phyloP scores from a whole-genome alignment of 108 stramenopile genomes.

The Cyclostephanos tholiformis region DNA sequence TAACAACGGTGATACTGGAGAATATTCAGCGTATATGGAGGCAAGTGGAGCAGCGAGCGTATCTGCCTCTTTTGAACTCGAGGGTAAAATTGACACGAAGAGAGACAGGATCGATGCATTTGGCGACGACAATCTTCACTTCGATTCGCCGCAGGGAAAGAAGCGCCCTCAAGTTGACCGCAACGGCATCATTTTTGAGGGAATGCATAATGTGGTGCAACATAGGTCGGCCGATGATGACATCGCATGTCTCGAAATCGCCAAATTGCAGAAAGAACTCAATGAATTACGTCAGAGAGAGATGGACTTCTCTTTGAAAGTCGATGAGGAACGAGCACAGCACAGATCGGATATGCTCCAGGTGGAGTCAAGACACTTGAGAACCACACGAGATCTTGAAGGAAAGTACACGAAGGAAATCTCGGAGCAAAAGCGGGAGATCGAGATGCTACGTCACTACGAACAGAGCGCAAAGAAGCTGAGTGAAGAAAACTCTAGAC shows the following conservation, averaged over 20 bases:
- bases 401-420: slow-evolving; percentile 49
- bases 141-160: slow-evolving; percentile 9
- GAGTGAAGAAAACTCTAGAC: slow-evolving; percentile 54
- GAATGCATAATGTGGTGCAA: background rate
- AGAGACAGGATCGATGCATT: slow-evolving; percentile 17
- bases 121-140: slow-evolving; percentile 15
- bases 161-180: slow-evolving; percentile 22
- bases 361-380: slow-evolving; percentile 54
- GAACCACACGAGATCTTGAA: slow-evolving; percentile 41
- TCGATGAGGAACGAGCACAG: slow-evolving; percentile 57
- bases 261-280: slow-evolving; percentile 48
- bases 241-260: slow-evolving; percentile 20
- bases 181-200: slow-evolving; percentile 9
- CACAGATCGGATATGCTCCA: slow-evolving; percentile 75
- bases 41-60: slow-evolving; percentile 25
- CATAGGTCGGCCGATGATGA: slow-evolving; percentile 12
- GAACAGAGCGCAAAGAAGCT: slow-evolving; percentile 35
- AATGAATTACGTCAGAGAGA: slow-evolving; percentile 54
- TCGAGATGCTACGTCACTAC: slow-evolving; percentile 40
- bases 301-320: slow-evolving; percentile 39
- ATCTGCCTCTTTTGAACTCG: slow-evolving; percentile 13
- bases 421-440: slow-evolving; percentile 37
- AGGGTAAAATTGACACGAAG: slow-evolving; percentile 25
- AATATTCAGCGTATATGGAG: slow-evolving; percentile 25
- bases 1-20: slow-evolving; percentile 16